Conservation (phyloP, 805 yeast species). For the Saccharomycopsis schoenii region DNA sequence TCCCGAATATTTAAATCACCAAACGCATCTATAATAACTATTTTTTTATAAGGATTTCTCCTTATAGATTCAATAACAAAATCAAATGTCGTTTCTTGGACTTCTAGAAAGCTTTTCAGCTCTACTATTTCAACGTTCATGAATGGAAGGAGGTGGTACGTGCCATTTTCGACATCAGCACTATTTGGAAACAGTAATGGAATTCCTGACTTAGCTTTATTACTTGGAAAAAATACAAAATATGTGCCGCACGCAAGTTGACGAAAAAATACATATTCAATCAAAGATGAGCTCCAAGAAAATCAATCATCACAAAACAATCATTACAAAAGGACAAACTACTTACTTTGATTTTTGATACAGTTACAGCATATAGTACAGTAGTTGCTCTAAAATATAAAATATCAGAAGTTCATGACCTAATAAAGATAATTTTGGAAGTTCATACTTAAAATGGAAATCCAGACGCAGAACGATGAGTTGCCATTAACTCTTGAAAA, state of each 20-base stretch:
- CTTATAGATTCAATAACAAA: neutral
- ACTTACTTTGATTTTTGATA: no score
- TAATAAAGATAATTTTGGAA: neutral
- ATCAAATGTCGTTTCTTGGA: neutral
- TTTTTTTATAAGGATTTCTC: neutral
- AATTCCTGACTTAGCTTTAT: no score
- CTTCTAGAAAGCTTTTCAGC: neutral
- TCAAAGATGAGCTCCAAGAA: no score
- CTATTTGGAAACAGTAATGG: no score
- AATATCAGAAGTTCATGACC: no score
- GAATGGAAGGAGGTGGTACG: neutral
- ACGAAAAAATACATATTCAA: no score
- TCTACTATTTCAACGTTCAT: neutral
- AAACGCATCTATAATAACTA: neutral
- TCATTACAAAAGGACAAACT: neutral
- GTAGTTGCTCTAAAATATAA: neutral
- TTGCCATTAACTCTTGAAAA: conserved; percentile 13
- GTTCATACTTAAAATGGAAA: neutral
- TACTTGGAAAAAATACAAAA: no score
- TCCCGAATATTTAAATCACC: neutral
- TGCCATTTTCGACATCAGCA: no score
- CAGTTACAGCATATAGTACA: no score
- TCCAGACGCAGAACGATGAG: neutral
- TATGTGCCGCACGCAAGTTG: no score
- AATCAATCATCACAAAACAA: neutral